Base-by-base conservation (phyloP, 2,329 filamentous ascomycete genomes). In the Hysterium pulicare region DNA sequence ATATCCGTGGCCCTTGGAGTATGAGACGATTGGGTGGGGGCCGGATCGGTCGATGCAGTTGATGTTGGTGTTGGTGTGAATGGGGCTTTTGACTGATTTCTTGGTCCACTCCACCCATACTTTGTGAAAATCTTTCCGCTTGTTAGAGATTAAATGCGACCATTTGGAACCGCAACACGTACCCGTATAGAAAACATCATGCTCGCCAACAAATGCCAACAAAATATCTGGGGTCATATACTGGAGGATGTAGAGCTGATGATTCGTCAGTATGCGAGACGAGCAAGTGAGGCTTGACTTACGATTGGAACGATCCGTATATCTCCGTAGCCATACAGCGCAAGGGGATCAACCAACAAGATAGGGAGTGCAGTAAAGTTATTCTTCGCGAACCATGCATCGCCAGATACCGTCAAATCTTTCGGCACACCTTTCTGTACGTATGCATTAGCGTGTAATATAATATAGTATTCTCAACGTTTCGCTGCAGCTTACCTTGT, bases 211-310 rank as follows among this genome's bases (percentile, higher is more conserved):
- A 42, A 66, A 66, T 11, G 55, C 63, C 10, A 59, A 62, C 7
- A 67, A 45, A n/a, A 67, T 57, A 38, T 67, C 64, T 13, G 64
- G 64, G 2, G 62, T 64, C 21, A 67, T 63, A 54, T 67, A 67
- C 43, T 65, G 57, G 30, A 67, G 48, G 40, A 66, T 59, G 51
- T 67, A 67, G 20, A 67, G 58, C 64, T 67, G 44, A 17, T 9
- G 28, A 48, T 45, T 40, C 49, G 55, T 65, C 45, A 62, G 58
- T 44, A 47, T 20, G 38, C 19, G 23, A 16, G 15, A 36, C 26
- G 16, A 38, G 16, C 23, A 22, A 26, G 22, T 16, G 30, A 31
- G 34, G n/a, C 9, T 40, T 50, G 47, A 59, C 64, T 53, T 63
- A 67, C 64, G 13, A 62, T 62, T 41, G 64, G 64, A 4, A 67